Evolutionary conservation across 2,329 filamentous ascomycete species (phyloP).

Genomic region (Coleophoma crateriformis): DNA sequence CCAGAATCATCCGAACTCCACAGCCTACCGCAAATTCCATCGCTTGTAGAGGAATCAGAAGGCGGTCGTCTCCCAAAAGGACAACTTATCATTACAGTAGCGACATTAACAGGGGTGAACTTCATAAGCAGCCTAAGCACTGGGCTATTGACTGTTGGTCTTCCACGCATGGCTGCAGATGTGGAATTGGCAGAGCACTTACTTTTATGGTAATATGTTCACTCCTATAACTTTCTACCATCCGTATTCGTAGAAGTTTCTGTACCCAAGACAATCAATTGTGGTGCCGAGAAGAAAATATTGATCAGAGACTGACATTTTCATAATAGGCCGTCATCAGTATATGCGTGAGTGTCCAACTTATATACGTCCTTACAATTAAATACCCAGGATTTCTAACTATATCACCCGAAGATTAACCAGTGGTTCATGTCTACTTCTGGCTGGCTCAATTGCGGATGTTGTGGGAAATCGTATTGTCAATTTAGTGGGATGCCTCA

Average conservation of each 20-base stretch:
- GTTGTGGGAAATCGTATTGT: constrained; percentile 38
- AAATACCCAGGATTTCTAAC: too few species aligned
- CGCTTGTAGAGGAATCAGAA: constrained; percentile 2
- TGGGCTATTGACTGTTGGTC: constrained; percentile 31
- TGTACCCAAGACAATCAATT: too few species aligned
- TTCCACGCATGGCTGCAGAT: constrained; percentile 34
- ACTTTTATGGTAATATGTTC: constrained; percentile 3
- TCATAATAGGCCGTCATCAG: constrained; percentile 1
- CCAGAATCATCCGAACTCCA: too few species aligned
- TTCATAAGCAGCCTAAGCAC: constrained; percentile 23
- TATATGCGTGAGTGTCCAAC: constrained; percentile 2
- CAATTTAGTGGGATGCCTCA: constrained; percentile 37
- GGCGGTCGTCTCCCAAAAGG: constrained; percentile 3
- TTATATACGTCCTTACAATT: too few species aligned
- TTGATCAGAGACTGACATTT: too few species aligned
- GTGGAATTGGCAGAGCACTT: constrained; percentile 13
- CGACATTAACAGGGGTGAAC: constrained; percentile 14
- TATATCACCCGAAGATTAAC: constrained; percentile 21
- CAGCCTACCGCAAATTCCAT: too few species aligned
- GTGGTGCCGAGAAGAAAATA: too few species aligned
- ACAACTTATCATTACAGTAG: constrained; percentile 5
- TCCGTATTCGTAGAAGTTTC: too few species aligned
- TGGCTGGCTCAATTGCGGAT: constrained; percentile 44
- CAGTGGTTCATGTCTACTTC: constrained; percentile 38
- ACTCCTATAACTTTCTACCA: too few species aligned